Percentiles rank a stretch among this genome's conserved stretches.
phyloP scores from a whole-genome alignment of 306 rosid species.

The Geum urbanum region DNA sequence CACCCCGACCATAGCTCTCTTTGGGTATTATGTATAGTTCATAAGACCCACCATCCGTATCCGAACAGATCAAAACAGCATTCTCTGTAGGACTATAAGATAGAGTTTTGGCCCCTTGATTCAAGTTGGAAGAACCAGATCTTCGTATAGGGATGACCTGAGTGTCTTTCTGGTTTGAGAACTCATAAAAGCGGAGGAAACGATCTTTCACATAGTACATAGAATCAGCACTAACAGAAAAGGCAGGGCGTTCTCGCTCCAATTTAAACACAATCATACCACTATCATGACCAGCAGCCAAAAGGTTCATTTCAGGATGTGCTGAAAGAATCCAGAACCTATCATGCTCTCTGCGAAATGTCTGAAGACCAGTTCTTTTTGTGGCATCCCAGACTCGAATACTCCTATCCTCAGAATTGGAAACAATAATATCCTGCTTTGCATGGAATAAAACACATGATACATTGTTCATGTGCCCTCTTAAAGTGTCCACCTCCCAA shows the following conservation, averaged over 20 bases:
- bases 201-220: slow-evolving; percentile 69
- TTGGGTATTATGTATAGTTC: slow-evolving; percentile 74
- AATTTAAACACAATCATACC: slow-evolving; percentile 87
- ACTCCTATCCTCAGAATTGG: slow-evolving; percentile 88
- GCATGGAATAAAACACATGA: slow-evolving; percentile 87
- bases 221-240: slow-evolving; percentile 68
- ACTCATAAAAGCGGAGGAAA: slow-evolving; percentile 69
- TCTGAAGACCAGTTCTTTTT: slow-evolving; percentile 82
- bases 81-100: slow-evolving; percentile 74
- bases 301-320: slow-evolving; percentile 88
- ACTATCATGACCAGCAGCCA: slow-evolving; percentile 97
- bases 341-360: slow-evolving; percentile 88
- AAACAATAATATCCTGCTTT: slow-evolving; percentile 79
- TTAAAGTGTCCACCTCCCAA: slow-evolving; percentile 89
- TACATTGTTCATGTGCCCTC: slow-evolving; percentile 91
- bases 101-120: slow-evolving; percentile 75
- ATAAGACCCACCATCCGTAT: slow-evolving; percentile 77
- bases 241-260: slow-evolving; percentile 89
- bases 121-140: slow-evolving; percentile 65
- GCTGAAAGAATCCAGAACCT: slow-evolving; percentile 89
- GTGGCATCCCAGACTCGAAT: slow-evolving; percentile 93
- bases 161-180: slow-evolving; percentile 60
- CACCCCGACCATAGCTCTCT: slow-evolving; percentile 72
- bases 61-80: slow-evolving; percentile 75
- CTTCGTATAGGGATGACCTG: slow-evolving; percentile 75